These are phyloP conservation scores for Apostasia shenzhenica DNA, from an alignment of 106 monocot species.

Conservation along the genomic window DNA sequence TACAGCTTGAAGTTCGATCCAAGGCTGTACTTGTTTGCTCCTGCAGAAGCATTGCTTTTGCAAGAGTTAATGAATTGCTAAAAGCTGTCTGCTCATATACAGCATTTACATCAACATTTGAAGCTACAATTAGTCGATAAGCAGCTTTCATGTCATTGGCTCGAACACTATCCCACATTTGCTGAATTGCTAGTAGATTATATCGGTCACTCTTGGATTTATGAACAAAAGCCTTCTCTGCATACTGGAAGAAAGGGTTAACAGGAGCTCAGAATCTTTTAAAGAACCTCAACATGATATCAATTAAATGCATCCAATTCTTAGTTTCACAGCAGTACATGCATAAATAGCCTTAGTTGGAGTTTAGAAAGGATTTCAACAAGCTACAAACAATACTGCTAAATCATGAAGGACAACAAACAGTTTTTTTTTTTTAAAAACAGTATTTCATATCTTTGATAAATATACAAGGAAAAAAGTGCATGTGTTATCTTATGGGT, in stretches of 20 bases:
- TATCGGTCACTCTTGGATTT: conserved; percentile 24
- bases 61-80: conserved; percentile 42
- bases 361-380: too few relatives aligned
- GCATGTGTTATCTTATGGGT: too few relatives aligned
- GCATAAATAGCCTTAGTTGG: too few relatives aligned
- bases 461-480: too few relatives aligned
- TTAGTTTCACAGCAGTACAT: too few relatives aligned
- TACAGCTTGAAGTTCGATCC: conserved; percentile 25
- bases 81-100: conserved; percentile 36
- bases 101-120: conserved; percentile 69
- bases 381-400: too few relatives aligned
- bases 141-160: conserved; percentile 83
- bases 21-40: conserved; percentile 31
- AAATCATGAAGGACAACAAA: too few relatives aligned
- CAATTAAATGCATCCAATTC: too few relatives aligned
- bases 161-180: conserved; percentile 62
- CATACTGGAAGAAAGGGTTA: conserved; percentile 59
- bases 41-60: conserved; percentile 66
- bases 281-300: too few relatives aligned
- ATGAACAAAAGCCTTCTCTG: conserved; percentile 74
- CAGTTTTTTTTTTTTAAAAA: too few relatives aligned
- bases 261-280: too few relatives aligned
- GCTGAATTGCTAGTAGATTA: conserved; percentile 33
- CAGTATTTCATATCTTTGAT: too few relatives aligned
- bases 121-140: conserved; percentile 71